Evolutionary conservation across 768 basidiomycete species (phyloP), one percentile per base, ranked within the genome.

Genomic region (Cystobasidium ongulense): DNA sequence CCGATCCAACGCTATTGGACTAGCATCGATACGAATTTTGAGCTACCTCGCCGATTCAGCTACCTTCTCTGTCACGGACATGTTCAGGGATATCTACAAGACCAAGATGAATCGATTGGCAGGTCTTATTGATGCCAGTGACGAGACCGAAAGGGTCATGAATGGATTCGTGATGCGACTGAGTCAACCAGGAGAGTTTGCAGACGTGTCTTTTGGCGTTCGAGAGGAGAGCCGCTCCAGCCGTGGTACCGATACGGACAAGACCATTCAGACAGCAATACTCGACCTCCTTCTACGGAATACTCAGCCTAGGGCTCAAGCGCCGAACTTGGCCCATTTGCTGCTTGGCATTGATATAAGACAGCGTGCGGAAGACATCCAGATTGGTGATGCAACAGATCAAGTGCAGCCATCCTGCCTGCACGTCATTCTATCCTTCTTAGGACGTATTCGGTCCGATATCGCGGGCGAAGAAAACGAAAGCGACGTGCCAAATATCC

Each of bases 301-400:
- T 74, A 92, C 92, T 0, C 82, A 85, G n/a, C 80, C 82, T 0
- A 84, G 83, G 53, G 82, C 85, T 10, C 81, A 86, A 0, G 90
- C 87, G 76, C 92, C 93, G 5, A 96, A 93, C 77, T 78, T 95
- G 23, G 89, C 90, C 0, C 93, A 96, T 81, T 90, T 91, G 82
- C 82, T 71, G 53, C 29, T 71, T 23, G 68, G 68, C 53, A 53
- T 52, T 25, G 68, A 71, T 66, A 33, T 77, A 33, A 61, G 73
- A 33, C 39, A n/a, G 1, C 29, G 75, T 4, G 53, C 75, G n/a
- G 74, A 75, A n/a, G 72, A 76, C 33, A 71, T 77, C 68, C 71
- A 73, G 41, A 77, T 82, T 31, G 79, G 81, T 52, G 82, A 82
- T 41, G 80, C 81, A 8, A 75, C 76, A 0, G 73, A 77, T 35